These are phyloP conservation scores for Tolypocladium nubicola DNA, from an alignment of 2,329 filamentous ascomycete species.

Conservation along the genomic window DNA sequence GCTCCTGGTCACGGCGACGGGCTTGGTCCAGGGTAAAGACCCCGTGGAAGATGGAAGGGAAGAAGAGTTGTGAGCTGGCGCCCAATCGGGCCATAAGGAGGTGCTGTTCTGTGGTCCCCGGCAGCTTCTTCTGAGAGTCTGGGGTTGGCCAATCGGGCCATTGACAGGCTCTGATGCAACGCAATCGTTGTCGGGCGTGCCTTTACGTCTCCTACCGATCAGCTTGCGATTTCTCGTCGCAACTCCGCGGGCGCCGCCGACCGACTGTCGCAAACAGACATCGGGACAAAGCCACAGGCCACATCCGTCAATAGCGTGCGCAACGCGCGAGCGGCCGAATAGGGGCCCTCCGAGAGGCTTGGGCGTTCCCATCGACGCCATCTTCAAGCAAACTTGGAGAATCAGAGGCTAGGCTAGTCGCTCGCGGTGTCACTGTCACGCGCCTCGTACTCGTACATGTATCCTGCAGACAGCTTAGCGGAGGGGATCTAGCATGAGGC, in stretches of 20 bases:
- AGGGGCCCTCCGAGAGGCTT: neutral
- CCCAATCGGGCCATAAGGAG: neutral
- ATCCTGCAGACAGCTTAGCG: neutral
- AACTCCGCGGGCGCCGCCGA: conserved; percentile 5
- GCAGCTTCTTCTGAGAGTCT: conserved; percentile 9
- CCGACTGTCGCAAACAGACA: neutral
- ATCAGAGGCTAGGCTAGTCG: too few relatives aligned
- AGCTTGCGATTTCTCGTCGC: neutral
- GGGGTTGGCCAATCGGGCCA: conserved; percentile 18
- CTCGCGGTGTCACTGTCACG: neutral
- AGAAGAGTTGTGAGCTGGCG: neutral
- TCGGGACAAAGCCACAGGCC: neutral
- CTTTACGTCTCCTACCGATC: neutral
- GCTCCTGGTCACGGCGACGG: neutral
- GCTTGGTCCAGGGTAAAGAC: neutral
- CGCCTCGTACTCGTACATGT: neutral
- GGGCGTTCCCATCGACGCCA: neutral
- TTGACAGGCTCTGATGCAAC: neutral
- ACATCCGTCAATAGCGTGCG: neutral
- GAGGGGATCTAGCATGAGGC: neutral
- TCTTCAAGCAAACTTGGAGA: neutral
- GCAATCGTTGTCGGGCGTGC: neutral
- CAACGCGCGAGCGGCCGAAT: neutral
- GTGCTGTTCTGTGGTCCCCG: neutral
- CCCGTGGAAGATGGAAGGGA: neutral